Conservation (phyloP, 768 basidiomycete genomes). For the Boletus vermiculosoides region DNA sequence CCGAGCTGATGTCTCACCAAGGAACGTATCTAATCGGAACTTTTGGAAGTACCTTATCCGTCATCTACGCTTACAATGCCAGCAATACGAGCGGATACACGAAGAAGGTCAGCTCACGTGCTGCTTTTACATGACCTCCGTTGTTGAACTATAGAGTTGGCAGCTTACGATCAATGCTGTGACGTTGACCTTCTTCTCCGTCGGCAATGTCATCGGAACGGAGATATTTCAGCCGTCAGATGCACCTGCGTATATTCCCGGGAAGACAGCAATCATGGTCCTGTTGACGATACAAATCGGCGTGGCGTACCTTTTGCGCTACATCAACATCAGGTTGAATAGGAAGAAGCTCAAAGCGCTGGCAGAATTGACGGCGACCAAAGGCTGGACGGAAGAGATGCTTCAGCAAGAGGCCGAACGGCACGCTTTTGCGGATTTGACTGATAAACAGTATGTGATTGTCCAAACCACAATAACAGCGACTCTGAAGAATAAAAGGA, state of each 20-base stretch:
- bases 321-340: conserved; percentile 26
- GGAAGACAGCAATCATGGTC: conserved; percentile 35
- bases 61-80: conserved; percentile 29
- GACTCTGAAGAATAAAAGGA: conserved; percentile 19
- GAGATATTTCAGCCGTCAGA: conserved; percentile 27
- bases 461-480: background rate
- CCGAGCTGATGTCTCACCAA: background rate
- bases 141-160: background rate
- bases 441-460: conserved; percentile 26
- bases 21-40: conserved; percentile 22
- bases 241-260: conserved; percentile 31
- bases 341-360: conserved; percentile 14
- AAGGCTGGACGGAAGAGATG: conserved; percentile 26
- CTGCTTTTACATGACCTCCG: background rate
- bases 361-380: conserved; percentile 13
- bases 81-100: conserved; percentile 27
- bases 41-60: conserved; percentile 26
- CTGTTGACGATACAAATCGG: conserved; percentile 24
- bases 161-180: conserved; percentile 23
- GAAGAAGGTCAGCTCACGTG: conserved; percentile 23
- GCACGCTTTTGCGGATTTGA: conserved; percentile 30
- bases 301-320: conserved; percentile 19
- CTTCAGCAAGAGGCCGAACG: conserved; percentile 23
- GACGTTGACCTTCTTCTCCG: conserved; percentile 16
- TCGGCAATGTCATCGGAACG: conserved; percentile 26